Percentiles rank a stretch among this genome's conserved stretches.
phyloP scores from a whole-genome alignment of 768 basidiomycete species.

The Russula olivacea region DNA sequence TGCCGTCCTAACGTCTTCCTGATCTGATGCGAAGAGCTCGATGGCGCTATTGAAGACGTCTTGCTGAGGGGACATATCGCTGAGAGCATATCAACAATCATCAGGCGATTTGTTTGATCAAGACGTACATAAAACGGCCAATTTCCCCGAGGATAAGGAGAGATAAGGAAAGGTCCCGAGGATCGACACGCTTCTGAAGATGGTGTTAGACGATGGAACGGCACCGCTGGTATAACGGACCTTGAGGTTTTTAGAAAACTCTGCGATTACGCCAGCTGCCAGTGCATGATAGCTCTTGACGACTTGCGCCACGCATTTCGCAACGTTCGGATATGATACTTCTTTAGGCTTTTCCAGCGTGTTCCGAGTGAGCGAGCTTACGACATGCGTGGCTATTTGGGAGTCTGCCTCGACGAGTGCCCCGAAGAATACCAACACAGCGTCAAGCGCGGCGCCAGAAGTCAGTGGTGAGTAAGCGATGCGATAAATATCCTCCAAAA shows the following conservation, averaged over 20 bases:
- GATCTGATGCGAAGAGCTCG: slow-evolving; percentile 65
- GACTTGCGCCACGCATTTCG: slow-evolving; percentile 79
- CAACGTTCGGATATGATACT: slow-evolving; percentile 60
- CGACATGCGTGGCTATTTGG: slow-evolving; percentile 75
- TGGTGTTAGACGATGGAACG: neutral
- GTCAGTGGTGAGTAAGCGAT: slow-evolving; percentile 77
- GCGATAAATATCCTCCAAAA: slow-evolving; percentile 57
- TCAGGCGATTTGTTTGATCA: neutral
- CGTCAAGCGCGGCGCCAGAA: slow-evolving; percentile 71
- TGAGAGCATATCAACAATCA: slow-evolving; percentile 31
- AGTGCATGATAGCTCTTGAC: slow-evolving; percentile 64
- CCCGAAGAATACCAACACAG: slow-evolving; percentile 74
- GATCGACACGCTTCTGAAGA: slow-evolving; percentile 31
- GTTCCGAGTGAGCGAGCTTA: slow-evolving; percentile 64
- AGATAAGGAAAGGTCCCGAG: slow-evolving; percentile 70
- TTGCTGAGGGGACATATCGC: slow-evolving; percentile 78
- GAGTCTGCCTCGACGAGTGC: slow-evolving; percentile 78
- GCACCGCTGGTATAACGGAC: slow-evolving; percentile 34
- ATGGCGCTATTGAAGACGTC: slow-evolving; percentile 75
- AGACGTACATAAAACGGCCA: slow-evolving; percentile 76
- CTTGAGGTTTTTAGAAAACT: slow-evolving; percentile 78
- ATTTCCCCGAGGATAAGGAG: slow-evolving; percentile 89
- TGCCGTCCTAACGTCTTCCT: slow-evolving; percentile 83
- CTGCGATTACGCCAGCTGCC: slow-evolving; percentile 77
- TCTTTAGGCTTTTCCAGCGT: slow-evolving; percentile 64